Evolutionary conservation across 768 basidiomycete species (phyloP), one percentile per base, ranked within the genome.

Genomic region (Agaricus subrufescens): DNA sequence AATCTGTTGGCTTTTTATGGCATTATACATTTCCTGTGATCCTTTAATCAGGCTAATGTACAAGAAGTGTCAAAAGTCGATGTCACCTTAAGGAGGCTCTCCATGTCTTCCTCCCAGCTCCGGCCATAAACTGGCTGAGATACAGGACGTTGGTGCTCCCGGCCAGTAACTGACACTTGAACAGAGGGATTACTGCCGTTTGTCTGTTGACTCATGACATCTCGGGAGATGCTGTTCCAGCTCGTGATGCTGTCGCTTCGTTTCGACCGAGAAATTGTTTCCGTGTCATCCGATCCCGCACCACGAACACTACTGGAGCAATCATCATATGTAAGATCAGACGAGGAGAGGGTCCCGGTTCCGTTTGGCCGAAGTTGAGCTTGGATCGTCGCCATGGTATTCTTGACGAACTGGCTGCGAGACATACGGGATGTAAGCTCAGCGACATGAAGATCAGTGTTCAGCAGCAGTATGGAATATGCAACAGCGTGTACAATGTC

Each of bases 391-490:
- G 82, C 73, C 68, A 98, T 80, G 1, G 95, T 98, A 68, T 98
- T 98, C 49, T 86, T 83, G 6, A 98, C 86, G 69, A 98, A 99
- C 65, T 98, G 94, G 51, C 64, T 79, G 19, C 90, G 83, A 1
- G 96, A 94, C 97, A 98, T 99, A 58, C 91, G 87, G 3, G 80
- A 83, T 15, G 83, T 69, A 27, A 97, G 77, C 38, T 98, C 95
- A 31, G 95, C 97, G 50, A 99, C 88, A 69, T 99, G 96, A 34
- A 99, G 80, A 69, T 99, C 97, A 27, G 97, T 99, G 73, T 99
- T 99, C 50, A 98, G 81, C 31, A 98, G 79, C 0, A 99, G 75
- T 39, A 99, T 80, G 2, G 95, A 97, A 64, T 96, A 98, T 1
- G 92, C 81, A 47, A 95, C 89, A 2, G 93, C 90, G 62, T 99